phyloP scores from a whole-genome alignment of 192 early-diverging fungal genomes.

The Podila epicladia region DNA sequence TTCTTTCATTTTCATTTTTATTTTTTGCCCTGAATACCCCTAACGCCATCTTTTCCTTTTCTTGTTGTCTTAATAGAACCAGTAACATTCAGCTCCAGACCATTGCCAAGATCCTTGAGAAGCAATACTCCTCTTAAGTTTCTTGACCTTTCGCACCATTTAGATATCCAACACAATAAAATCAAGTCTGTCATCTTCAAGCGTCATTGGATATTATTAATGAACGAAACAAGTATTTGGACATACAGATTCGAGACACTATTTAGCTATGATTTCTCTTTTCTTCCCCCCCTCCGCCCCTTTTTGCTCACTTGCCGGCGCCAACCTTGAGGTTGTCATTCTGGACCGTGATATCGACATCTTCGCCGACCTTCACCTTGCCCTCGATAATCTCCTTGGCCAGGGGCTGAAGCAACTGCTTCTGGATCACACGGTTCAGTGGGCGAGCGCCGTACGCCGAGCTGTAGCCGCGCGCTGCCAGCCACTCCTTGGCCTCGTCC shows the following conservation, averaged over 20 bases:
- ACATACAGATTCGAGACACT: no score
- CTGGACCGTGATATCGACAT: slow-evolving; percentile 46
- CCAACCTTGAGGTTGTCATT: slow-evolving; percentile 42
- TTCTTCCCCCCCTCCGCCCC: no score
- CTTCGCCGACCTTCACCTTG: slow-evolving; percentile 59
- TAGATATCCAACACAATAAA: slow-evolving; percentile 1
- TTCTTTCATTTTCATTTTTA: not conserved
- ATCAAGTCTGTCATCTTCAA: not conserved
- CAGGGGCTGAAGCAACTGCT: slow-evolving; percentile 64
- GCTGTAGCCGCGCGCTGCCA: slow-evolving; percentile 87
- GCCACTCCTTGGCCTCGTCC: slow-evolving; percentile 75
- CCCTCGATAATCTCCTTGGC: slow-evolving; percentile 61
- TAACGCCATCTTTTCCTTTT: slow-evolving; percentile 3
- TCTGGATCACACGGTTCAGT: slow-evolving; percentile 88
- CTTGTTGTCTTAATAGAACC: slow-evolving; percentile 55
- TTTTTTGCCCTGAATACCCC: not conserved
- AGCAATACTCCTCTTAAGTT: slow-evolving; percentile 48
- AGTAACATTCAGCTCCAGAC: slow-evolving; percentile 98
- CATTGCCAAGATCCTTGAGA: slow-evolving; percentile 71
- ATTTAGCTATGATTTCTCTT: not conserved
- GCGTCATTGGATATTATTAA: not conserved
- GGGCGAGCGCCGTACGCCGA: slow-evolving; percentile 96
- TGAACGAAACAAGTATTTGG: not conserved
- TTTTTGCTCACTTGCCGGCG: not conserved
- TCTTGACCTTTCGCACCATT: no score